Evolutionary conservation across 345 rosid genomes (phyloP), one percentile per base, ranked within the genome.

Genomic region (Mangifera indica): DNA sequence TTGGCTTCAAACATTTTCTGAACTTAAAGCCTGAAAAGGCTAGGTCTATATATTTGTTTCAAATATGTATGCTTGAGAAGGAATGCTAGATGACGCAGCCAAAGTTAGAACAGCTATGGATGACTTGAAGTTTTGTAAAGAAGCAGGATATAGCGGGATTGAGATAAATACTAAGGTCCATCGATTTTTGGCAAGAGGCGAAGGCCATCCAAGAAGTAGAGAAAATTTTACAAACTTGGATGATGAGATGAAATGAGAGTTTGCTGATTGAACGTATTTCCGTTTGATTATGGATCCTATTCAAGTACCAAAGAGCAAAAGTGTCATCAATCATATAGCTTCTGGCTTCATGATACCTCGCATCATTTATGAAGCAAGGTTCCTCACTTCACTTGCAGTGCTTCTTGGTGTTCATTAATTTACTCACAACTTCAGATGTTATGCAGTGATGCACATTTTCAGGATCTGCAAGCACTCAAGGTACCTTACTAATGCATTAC

Each of bases 91-190:
- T 49, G 80, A 78, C 57, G 78, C 78, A 22, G 77, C 80, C 44
- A 73, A 60, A 67, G 76, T 70, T 48, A 73, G 80, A 66, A 72
- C 68, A 49, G 53, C 56, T 62, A 72, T 78, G 84, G 76, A 73
- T 53, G 74, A 75, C 66, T 66, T 81, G 64, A 78, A 63, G 67
- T 54, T 81, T 32, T 55, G 55, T 52, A 76, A 78, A 67, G 66
- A 70, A 53, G 74, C 74, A 65, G 84, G 84, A 82, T 15, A 60
- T 40, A 81, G 84, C 68, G 70, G 78, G 82, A 76, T 81, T 61
- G 80, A 81, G 72, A 75, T 76, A 60, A 71, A 81, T 34, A 76
- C 62, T 10, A 73, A 78, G 62, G 67, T 78, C 15, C 82, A 76
- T 67, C 53, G 32, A 25, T 78, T 73, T 37, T 74, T 70, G 67